Base-by-base conservation (phyloP, 2,329 filamentous ascomycete genomes). In the Chrysoporthe cubensis region DNA sequence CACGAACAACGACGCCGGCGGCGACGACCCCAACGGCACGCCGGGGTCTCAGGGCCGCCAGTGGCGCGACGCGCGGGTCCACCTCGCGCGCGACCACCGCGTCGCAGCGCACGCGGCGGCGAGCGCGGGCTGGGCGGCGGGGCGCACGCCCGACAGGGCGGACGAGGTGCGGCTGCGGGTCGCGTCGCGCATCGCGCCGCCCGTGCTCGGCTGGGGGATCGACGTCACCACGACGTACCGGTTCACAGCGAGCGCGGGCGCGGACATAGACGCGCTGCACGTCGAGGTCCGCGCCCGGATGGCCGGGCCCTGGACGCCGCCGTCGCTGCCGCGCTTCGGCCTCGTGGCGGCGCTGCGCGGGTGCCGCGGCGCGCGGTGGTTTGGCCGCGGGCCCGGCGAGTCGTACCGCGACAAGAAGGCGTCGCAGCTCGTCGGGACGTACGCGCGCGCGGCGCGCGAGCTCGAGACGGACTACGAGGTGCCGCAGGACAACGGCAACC, bases 401-500 rank as follows among this genome's bases (percentile, higher is more conserved):
- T 86, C 83, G 13, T 93, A 92, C 79, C 78, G 80, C 18, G 90
- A 93, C 78, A 89, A 85, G 79, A 90, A 91, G 75, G 75, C 81
- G 14, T 84, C 86, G 4, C 88, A 91, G 74, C 76, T 78, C 0
- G 77, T 90, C 4, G 89, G 87, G 7, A 84, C 83, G 61, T 88
- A 82, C 78, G 79, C 79, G 2, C 72, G 75, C 13, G 72, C 71
- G 0, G 78, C 88, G 1, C 83, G 86, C 59, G 80, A 83, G 1
- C 78, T 92, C 0, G 87, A 84, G 75, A 81, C 85, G 1, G 82
- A 85, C 56, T 91, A 91, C 73, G 90, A 92, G 71, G 88, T 87
- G 66, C 90, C 90, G 0, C 90, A 92, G 75, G 90, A 92, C 68
- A 83, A 81, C 43, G 87, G 88, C 0, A 91, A 91, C 75, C 81